These are phyloP conservation scores for Fusarium begoniae DNA, from an alignment of 2,329 filamentous ascomycete species.

Conservation along the genomic window DNA sequence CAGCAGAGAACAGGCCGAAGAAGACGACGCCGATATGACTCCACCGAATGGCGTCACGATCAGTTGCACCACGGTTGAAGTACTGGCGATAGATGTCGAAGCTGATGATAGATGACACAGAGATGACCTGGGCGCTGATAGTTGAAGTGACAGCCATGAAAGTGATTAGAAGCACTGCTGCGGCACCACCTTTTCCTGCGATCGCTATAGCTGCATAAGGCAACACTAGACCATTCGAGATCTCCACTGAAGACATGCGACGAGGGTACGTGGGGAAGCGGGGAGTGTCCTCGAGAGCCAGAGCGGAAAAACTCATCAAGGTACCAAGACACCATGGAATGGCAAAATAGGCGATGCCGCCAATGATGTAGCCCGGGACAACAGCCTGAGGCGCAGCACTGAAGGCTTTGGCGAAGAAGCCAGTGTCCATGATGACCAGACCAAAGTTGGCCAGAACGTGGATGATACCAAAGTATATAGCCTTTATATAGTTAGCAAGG, in stretches of 20 bases:
- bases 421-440: slow-evolving; percentile 64
- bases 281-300: slow-evolving; percentile 57
- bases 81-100: slow-evolving; percentile 64
- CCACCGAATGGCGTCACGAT: slow-evolving; percentile 60
- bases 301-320: slow-evolving; percentile 57
- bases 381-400: slow-evolving; percentile 56
- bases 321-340: slow-evolving; percentile 64
- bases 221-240: slow-evolving; percentile 74
- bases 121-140: slow-evolving; percentile 61
- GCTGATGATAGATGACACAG: slow-evolving; percentile 62
- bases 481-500: slow-evolving; percentile 39
- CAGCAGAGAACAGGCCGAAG: slow-evolving; percentile 60
- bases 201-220: slow-evolving; percentile 76
- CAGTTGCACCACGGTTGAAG: slow-evolving; percentile 55
- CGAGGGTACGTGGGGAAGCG: slow-evolving; percentile 64
- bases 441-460: slow-evolving; percentile 61
- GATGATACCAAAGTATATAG: slow-evolving; percentile 60
- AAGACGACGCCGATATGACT: slow-evolving; percentile 63
- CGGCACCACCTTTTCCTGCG: slow-evolving; percentile 75
- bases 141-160: slow-evolving; percentile 80
- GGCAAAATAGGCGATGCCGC: slow-evolving; percentile 62
- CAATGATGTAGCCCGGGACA: slow-evolving; percentile 62
- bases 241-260: slow-evolving; percentile 66
- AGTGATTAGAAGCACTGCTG: too few species aligned
- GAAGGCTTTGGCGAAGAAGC: slow-evolving; percentile 64